These are phyloP conservation scores for Penicillium sp. DNA, from an alignment of 2,329 filamentous ascomycete genomes.

Conservation along the genomic window DNA sequence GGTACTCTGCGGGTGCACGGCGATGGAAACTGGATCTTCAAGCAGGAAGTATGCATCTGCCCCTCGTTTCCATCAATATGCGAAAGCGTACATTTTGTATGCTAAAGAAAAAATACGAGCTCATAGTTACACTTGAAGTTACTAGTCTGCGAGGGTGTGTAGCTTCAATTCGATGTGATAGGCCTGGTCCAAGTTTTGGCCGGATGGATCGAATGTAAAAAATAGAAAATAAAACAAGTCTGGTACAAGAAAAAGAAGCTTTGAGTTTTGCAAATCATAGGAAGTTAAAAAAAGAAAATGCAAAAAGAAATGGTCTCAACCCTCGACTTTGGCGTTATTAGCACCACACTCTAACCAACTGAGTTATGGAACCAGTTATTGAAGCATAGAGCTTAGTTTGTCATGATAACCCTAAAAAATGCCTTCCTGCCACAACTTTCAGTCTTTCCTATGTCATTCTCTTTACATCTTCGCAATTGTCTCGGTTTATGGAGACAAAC, in stretches of 20 bases:
- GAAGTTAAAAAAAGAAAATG: neutral
- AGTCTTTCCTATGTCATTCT: neutral
- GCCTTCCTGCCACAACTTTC: no score
- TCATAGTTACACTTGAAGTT: no score
- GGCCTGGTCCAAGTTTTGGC: neutral
- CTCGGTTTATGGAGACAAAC: no score
- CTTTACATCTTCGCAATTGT: neutral
- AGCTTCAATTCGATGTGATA: neutral
- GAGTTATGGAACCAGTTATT: neutral
- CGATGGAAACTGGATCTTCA: neutral
- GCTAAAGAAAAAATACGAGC: no score
- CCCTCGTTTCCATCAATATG: neutral
- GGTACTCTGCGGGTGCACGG: neutral
- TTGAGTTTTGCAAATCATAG: neutral
- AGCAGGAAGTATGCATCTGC: neutral
- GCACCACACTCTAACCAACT: neutral
- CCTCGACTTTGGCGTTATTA: neutral
- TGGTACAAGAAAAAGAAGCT: no score
- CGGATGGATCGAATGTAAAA: neutral
- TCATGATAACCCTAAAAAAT: rapidly evolving
- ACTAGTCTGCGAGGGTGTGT: neutral
- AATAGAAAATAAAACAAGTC: no score
- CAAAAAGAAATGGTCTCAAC: neutral
- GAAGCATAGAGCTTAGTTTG: rapidly evolving
- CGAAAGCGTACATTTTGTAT: no score